Evolutionary conservation across 2,329 filamentous ascomycete genomes (phyloP).

Genomic region (Colletotrichum eremochloae): DNA sequence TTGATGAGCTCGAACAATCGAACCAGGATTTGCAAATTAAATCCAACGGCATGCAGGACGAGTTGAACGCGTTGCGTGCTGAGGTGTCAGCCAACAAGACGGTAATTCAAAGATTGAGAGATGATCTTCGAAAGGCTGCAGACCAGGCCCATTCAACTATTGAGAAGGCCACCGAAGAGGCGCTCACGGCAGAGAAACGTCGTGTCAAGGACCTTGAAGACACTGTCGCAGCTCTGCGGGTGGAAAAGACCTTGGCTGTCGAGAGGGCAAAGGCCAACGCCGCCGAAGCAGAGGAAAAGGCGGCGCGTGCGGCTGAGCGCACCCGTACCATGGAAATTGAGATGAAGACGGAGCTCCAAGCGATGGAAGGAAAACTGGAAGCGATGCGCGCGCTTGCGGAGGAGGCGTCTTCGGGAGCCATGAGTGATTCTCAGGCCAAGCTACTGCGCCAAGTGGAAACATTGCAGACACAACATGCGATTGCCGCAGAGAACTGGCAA

Average conservation of each 20-base stretch:
- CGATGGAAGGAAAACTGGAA: slow-evolving; percentile 91
- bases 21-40: slow-evolving; percentile 49
- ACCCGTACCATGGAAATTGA: slow-evolving; percentile 79
- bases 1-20: slow-evolving; percentile 68
- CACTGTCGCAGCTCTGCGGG: slow-evolving; percentile 73
- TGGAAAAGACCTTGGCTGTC: slow-evolving; percentile 81
- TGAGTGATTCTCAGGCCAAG: slow-evolving; percentile 88
- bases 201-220: slow-evolving; percentile 67
- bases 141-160: slow-evolving; percentile 77
- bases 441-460: slow-evolving; percentile 94
- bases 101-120: slow-evolving; percentile 76
- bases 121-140: slow-evolving; percentile 76
- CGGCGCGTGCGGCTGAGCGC: slow-evolving; percentile 79
- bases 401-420: slow-evolving; percentile 86
- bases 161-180: slow-evolving; percentile 74
- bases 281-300: slow-evolving; percentile 80
- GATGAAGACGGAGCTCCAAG: slow-evolving; percentile 80
- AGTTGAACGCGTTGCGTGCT: slow-evolving; percentile 70
- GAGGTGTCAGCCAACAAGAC: slow-evolving; percentile 75
- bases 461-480: slow-evolving; percentile 92
- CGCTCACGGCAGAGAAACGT: slow-evolving; percentile 74
- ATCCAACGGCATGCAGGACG: slow-evolving; percentile 48
- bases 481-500: slow-evolving; percentile 97
- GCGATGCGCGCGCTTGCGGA: slow-evolving; percentile 87
- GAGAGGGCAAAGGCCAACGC: slow-evolving; percentile 74